Evolutionary conservation across 2,329 filamentous ascomycete genomes (phyloP), one percentile per base, ranked within the genome.

Genomic region (Fusarium albidum): DNA sequence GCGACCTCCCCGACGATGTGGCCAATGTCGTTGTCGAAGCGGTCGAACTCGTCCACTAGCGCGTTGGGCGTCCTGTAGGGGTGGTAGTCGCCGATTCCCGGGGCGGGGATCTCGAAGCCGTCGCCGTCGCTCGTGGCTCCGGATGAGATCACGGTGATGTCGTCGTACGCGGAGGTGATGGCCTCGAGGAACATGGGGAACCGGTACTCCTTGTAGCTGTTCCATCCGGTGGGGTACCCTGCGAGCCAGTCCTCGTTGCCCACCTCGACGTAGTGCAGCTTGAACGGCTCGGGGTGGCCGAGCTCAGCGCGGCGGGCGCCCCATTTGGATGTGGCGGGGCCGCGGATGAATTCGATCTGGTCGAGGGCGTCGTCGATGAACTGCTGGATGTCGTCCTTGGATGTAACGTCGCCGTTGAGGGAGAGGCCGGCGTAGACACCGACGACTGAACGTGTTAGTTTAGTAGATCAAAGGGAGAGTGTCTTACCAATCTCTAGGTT

Each of bases 211-310:
- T 78, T 76, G 63, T 79, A 82, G 6, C 79, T 76, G 2, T 76
- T 70, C 68, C 76, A 80, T 5, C 80, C 76, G 0, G 66, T 63
- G 3, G 77, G 74, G 6, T 78, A 80, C 4, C 77, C 77, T 21
- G 76, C 79, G 5, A 88, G 78, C 75, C 82, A 83, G 62, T 90
- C 87, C 67, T 90, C 87, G 67, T 90, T 89, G 52, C 87, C 87
- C 35, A 89, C 73, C 70, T 89, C 87, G 48, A 89, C 82, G 61
- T 82, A 86, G 10, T 80, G 75, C 41, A 90, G 76, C 26, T 68
- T 74, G 73, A 84, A 89, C 0, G 87, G 86, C 52, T 84, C 77
- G 0, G 83, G 79, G 61, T 88, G 82, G 4, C 87, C 87, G 3
- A 86, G 76, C 35, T 79, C 71, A 7, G 84, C 84, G 14, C 86